These are phyloP conservation scores for Calonectria pseudoturangicola DNA, from an alignment of 2,329 filamentous ascomycete species.

Conservation along the genomic window DNA sequence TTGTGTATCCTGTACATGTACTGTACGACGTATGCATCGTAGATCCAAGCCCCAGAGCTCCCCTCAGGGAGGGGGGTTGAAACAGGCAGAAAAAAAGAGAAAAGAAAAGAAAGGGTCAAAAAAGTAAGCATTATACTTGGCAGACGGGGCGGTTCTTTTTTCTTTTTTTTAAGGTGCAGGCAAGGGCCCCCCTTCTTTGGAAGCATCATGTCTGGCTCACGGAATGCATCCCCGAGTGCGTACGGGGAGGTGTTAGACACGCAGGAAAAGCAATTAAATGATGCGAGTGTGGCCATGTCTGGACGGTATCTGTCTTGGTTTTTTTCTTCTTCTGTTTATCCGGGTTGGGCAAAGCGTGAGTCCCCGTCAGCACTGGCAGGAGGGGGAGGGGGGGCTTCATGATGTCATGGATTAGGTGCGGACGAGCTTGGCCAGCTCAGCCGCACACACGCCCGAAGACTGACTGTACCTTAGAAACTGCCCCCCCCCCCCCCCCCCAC, in stretches of 20 bases:
- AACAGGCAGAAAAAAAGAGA: conserved; percentile 3
- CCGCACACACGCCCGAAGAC: conserved; percentile 1
- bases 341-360: background rate
- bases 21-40: background rate
- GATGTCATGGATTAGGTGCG: conserved; percentile 36
- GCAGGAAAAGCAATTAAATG: background rate
- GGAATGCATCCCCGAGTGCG: conserved; percentile 16
- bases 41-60: background rate
- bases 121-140: background rate
- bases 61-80: background rate
- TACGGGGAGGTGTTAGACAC: background rate
- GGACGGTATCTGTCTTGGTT: background rate
- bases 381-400: conserved; percentile 2
- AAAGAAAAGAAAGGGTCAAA: background rate
- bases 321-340: background rate
- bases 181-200: background rate
- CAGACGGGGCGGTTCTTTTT: background rate
- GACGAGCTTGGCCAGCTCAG: conserved; percentile 13
- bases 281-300: background rate
- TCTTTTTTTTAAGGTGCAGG: background rate
- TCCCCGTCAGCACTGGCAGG: background rate
- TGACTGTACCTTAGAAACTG: no score
- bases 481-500: background rate
- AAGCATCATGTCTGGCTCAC: conserved; percentile 13
- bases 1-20: background rate